Evolutionary conservation across 176 grass and related monocot genomes (phyloP).

Genomic region (Canna indica): DNA sequence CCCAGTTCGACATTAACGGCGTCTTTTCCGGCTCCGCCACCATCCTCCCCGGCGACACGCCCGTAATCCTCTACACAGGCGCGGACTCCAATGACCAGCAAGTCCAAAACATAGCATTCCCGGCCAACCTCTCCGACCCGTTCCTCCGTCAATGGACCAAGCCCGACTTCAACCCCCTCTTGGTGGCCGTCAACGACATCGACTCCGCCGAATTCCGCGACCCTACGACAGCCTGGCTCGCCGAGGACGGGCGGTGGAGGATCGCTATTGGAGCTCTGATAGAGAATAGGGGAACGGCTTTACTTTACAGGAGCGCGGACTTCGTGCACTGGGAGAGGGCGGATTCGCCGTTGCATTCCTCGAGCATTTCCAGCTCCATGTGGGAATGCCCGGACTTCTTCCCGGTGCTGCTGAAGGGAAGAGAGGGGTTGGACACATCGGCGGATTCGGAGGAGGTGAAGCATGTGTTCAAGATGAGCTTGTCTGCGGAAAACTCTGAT

Average conservation of each 20-base stretch:
- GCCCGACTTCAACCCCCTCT: conserved; percentile 40
- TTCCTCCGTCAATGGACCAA: conserved; percentile 46
- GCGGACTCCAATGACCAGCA: conserved; percentile 14
- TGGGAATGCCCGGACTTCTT: conserved; percentile 75
- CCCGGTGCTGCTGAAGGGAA: conserved; percentile 35
- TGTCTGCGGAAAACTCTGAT: conserved; percentile 33
- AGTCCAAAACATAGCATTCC: conserved; percentile 60
- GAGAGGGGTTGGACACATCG: conserved; percentile 26
- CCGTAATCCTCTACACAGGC: conserved; percentile 51
- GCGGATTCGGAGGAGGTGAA: conserved; percentile 13
- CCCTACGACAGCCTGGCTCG: conserved; percentile 55
- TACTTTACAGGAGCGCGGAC: conserved; percentile 46
- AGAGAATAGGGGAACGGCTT: conserved; percentile 16
- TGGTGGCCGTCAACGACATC: conserved; percentile 24
- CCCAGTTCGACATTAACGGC: conserved; percentile 38
- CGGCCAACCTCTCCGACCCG: conserved; percentile 35
- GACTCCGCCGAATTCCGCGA: conserved; percentile 35
- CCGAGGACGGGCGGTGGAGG: conserved; percentile 50
- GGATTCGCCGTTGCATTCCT: conserved; percentile 24
- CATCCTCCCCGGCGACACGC: conserved; percentile 17
- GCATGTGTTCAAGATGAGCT: conserved; percentile 72
- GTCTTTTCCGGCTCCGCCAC: conserved; percentile 55
- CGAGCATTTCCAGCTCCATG: conserved; percentile 8
- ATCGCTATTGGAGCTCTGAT: conserved; percentile 30
- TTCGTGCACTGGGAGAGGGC: conserved; percentile 43